Percentiles rank a stretch among this genome's conserved stretches.
These are phyloP conservation scores for Persicaria maculosa DNA, from an alignment of 148 eudicot genomes.

Conservation along the genomic window DNA sequence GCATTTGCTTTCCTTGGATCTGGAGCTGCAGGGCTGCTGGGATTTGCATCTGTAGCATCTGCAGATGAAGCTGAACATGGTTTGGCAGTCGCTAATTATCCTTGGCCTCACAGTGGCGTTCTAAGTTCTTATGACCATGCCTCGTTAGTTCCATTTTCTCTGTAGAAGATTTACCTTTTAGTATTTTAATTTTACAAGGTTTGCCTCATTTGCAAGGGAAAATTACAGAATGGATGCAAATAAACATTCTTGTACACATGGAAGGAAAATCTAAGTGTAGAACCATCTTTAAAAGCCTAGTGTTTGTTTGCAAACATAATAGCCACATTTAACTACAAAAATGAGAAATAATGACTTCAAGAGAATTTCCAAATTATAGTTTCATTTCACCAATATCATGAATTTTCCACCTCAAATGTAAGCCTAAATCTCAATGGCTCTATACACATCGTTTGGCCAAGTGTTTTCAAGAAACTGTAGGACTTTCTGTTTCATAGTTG, in stretches of 20 bases:
- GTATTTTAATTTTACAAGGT: background rate
- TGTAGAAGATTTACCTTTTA: background rate
- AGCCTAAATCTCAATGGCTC: no score
- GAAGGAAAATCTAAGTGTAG: background rate
- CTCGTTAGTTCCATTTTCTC: conserved; percentile 51
- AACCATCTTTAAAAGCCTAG: background rate
- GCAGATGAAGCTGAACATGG: conserved; percentile 98
- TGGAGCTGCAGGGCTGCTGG: conserved; percentile 56
- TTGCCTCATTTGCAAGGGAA: background rate
- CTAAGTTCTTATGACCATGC: conserved; percentile 94
- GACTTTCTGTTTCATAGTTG: no score
- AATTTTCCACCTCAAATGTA: no score
- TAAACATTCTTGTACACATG: background rate
- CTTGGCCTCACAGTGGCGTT: conserved; percentile 95
- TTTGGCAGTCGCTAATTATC: conserved; percentile 56
- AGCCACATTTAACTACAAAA: no score
- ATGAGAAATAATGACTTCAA: no score
- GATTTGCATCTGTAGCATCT: conserved; percentile 55
- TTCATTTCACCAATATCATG: no score
- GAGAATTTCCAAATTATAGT: no score
- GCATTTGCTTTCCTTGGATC: conserved; percentile 69
- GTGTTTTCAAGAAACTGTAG: no score
- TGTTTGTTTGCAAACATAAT: background rate
- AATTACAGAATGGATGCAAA: background rate
- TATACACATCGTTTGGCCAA: no score